A percentile compares a stretch with the other conserved stretches of the same genome.
Conservation (phyloP, 805 yeast species). For the Starmerella stigmatis region DNA sequence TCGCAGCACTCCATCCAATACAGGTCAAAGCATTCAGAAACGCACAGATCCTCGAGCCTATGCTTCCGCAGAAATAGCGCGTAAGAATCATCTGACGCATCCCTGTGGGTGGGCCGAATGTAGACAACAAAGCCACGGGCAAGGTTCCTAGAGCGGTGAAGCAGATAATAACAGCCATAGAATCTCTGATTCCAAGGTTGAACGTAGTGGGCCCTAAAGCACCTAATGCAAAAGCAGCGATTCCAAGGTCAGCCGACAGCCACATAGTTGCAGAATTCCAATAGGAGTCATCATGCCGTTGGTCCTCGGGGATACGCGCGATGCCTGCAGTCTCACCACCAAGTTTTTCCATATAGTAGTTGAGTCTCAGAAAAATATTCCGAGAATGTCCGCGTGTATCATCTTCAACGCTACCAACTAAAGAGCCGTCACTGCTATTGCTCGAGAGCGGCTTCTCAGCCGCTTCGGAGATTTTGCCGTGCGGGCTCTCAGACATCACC, state of each 20-base stretch:
- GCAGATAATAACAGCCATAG: conserved; percentile 55
- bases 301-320: conserved; percentile 69
- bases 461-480: neutral
- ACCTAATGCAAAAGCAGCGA: conserved; percentile 75
- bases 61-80: conserved; percentile 65
- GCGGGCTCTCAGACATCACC: neutral
- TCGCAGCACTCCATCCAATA: conserved; percentile 93
- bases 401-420: conserved; percentile 7
- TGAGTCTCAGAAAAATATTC: conserved; percentile 17
- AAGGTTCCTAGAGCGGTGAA: conserved; percentile 62
- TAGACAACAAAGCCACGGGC: conserved; percentile 74
- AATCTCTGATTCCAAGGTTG: conserved; percentile 63
- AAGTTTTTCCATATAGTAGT: conserved; percentile 19
- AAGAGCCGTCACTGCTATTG: conserved; percentile 12
- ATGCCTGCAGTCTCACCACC: conserved; percentile 60
- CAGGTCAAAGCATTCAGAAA: conserved; percentile 71
- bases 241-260: conserved; percentile 81
- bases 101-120: conserved; percentile 76
- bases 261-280: conserved; percentile 76
- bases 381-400: conserved; percentile 10
- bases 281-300: conserved; percentile 56
- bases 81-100: conserved; percentile 80
- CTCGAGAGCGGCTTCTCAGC: conserved; percentile 11
- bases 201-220: conserved; percentile 55
- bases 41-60: conserved; percentile 66